Base-by-base conservation (phyloP, 2,329 filamentous ascomycete species). In the Exophiala sideris region DNA sequence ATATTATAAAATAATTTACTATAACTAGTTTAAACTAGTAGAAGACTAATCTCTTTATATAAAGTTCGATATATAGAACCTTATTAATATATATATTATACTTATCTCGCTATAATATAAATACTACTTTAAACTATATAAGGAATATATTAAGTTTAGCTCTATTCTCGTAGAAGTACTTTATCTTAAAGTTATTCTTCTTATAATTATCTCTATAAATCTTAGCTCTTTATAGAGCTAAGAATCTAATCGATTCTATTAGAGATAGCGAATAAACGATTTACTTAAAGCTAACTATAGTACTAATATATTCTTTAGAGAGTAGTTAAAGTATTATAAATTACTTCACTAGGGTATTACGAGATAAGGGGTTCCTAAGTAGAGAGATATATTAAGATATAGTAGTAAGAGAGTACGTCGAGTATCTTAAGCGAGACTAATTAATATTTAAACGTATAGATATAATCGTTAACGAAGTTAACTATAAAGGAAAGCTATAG, bases 251-350 rank as follows among this genome's bases (percentile, higher is more conserved):
- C 21, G 18, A 44, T 29, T 14, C 34, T 11, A 10, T 36, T 12
- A 9, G 14, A 3, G 34, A 36, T 36, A 36, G 34, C 34, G 34
- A 36, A 36, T 9, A 9, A 36, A 36, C 29, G n/a, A 9, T n/a
- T 6, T 18, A 3, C 29, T 21, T 18, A 32, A 20, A 44, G 14
- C 40, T 44, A 32, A 7, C 21, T 29, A 44, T 44, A 7, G 20
- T 44, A 3, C 29, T 12, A 8, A 20, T 24, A 24, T n/a, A 3
- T 44, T 24, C 20, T 18, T 44, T 14, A 44, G 29, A 24, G n/a
- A 20, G 41, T 44, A 44, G 41, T 44, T 18, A 44, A 44, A 44
- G 41, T 44, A 24, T 44, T 44, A 44, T 24, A n/a, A 24, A 24
- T 44, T 20, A 20, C 41, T 44, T 9, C 12, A 44, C 20, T 29